Base-by-base conservation (phyloP, 2,329 filamentous ascomycete genomes). In the Cryphonectria radicalis region DNA sequence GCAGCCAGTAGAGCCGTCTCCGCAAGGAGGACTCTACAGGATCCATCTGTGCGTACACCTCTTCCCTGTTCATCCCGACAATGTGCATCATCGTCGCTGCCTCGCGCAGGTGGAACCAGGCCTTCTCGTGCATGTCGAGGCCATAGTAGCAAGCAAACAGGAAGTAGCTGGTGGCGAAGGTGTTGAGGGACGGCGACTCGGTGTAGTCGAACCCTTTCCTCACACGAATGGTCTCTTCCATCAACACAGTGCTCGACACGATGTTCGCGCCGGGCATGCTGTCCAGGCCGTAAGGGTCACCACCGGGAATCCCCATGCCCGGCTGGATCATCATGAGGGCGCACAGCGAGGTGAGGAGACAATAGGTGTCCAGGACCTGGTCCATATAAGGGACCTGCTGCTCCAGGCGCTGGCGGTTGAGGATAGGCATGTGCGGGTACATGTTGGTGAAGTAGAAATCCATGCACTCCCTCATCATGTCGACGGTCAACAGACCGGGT, bases 81-180 rank as follows among this genome's bases (percentile, higher is more conserved):
- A 91, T 87, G 75, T 89, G 86, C 40, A 87, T 85, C 79, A 95
- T 84, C 7, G 92, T 94, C 1, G 90, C 91, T 7, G 92, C 91
- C 80, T 96, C 93, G 37, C 92, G 89, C 13, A 95, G 83, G 78
- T 93, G 90, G 77, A 90, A 94, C 92, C 93, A 95, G 1, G 92
- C 92, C 79, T 90, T 90, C 73, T 92, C 90, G 78, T 94, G 91
- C 78, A 90, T 85, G 73, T 94, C 91, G 63, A 93, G 82, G 53
- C 89, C 91, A 73, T 92, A 91, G 78, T 91, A 89, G 71, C 90
- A 91, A 53, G 88, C 91, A 76, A 93, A 94, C 37, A 95, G 79
- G 79, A 95, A 94, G 80, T 93, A 94, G 68, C 91, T 94, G n/a
- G 91, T 93, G 71, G 90, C 89, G 17, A 93, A 79, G 62, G 83